Evolutionary conservation across 345 rosid species (phyloP), one percentile per base, ranked within the genome.

Genomic region (Populus davidiana): DNA sequence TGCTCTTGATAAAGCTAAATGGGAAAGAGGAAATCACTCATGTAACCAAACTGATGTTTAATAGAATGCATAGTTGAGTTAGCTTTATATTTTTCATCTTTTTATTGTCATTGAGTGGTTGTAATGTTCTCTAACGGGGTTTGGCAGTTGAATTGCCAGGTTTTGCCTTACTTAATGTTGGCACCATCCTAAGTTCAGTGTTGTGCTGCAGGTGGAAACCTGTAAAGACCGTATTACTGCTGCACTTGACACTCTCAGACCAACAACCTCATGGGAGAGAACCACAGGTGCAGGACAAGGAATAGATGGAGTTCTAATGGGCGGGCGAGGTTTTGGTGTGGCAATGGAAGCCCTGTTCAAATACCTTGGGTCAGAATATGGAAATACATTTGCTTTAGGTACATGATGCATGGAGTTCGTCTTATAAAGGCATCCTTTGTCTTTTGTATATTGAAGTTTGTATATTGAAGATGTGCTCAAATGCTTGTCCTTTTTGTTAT

Each of bases 251-350:
- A 94, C 97, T 29, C 97, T 96, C 38, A 90, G 97, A 81, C 99
- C 99, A 73, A 89, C 92, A 74, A 91, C 91, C 80, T 90, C 98
- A 49, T 96, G 99, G 98, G 99, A 92, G 83, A 92, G 99, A 87
- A 87, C 90, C 62, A 70, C 97, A 18, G 95, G 90, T 77, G 89
- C 90, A 65, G 90, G 90, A 74, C 97, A 91, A 83, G 92, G 90
- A 64, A 47, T 92, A 38, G 99, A 92, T 78, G 91, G 97, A 65
- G 93, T 96, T 74, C 81, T 92, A 84, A 89, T 96, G 94, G 97
- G 99, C 38, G 99, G 97, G 63, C 88, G 99, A 79, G 99, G 98
- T 67, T 94, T 96, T 86, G 98, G 99, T 75, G 88, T 85, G 68
- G 99, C 99, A 79, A 91, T 96, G 99, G 99, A 96, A 85, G 88